Evolutionary conservation across 306 rosid species (phyloP), one percentile per base, ranked within the genome.

Genomic region (Crotalaria pallida): DNA sequence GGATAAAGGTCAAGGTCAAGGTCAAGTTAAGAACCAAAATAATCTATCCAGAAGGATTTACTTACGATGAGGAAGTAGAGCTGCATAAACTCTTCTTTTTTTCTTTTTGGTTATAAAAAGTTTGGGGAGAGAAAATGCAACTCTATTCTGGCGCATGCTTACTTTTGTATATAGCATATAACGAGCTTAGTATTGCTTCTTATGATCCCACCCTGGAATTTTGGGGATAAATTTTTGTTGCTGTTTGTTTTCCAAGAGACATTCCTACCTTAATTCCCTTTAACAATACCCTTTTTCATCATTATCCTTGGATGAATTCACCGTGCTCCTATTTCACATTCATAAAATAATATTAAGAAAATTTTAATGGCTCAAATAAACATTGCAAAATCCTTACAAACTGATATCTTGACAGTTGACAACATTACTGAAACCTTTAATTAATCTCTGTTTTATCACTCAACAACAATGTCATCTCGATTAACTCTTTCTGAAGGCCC

Each of bases 51-150:
- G 36, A 48, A 77, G 84, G 74, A 75, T 66, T 53, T 77, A 72
- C 79, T 60, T 75, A 60, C 78, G 88, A 16, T 81, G 74, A 79
- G 41, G 53, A 59, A 59, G 52, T 33, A 36, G 31, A 65, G 43
- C 70, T 71, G 62, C 48, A 5, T 18, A 2, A 21, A 12, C n/a
- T 38, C 34, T 38, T n/a, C n/a, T 29, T 3, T 19, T 19, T 19
- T 50, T 52, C 5, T 11, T 4, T 58, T 45, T 21, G 7, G 19
- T 27, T 16, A 41, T 3, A 63, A 29, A 50, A 68, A 68, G 31
- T 9, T 1, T 23, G 9, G 29, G 34, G 58, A 1, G 4, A 23
- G 48, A 16, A 34, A 38, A 38, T 10, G 1, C 34, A 33, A 31
- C 45, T 17, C 5, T 19, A 18, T 31, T 19, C n/a, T 57, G 66